Percentiles rank a stretch among this genome's conserved stretches.
Conservation (phyloP, 345 rosid species). For the Angophora floribunda region DNA sequence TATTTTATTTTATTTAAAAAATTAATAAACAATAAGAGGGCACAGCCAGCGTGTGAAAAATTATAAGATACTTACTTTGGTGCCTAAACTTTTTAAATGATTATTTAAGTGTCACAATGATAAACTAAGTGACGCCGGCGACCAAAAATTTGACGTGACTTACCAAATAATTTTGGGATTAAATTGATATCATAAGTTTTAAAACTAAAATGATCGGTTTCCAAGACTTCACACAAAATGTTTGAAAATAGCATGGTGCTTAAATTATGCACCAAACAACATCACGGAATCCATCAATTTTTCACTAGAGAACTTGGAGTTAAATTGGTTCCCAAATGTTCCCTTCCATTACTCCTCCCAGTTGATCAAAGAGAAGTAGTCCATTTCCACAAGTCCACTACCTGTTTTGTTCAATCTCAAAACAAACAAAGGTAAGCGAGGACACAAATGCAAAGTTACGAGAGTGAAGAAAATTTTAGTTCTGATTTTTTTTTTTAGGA, state of each 20-base stretch:
- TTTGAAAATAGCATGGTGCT: not conserved
- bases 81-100: too few species aligned
- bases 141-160: too few species aligned
- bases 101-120: too few species aligned
- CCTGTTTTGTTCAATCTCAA: not conserved
- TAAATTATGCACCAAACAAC: not conserved
- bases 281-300: not conserved
- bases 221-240: not conserved
- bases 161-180: not conserved
- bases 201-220: not conserved
- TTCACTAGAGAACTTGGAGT: accelerated
- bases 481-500: not conserved
- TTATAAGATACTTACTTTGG: too few species aligned
- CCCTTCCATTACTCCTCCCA: not conserved
- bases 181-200: not conserved
- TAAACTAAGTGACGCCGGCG: too few species aligned
- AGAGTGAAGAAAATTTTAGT: not conserved
- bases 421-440: not conserved
- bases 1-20: too few species aligned
- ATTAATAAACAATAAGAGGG: too few species aligned
- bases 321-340: not conserved
- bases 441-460: not conserved
- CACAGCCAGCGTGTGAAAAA: too few species aligned
- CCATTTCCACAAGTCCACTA: not conserved
- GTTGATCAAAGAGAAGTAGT: not conserved